These are phyloP conservation scores for Stygiomarasmius scandens DNA, from an alignment of 1,284 basidiomycete species.

Conservation along the genomic window DNA sequence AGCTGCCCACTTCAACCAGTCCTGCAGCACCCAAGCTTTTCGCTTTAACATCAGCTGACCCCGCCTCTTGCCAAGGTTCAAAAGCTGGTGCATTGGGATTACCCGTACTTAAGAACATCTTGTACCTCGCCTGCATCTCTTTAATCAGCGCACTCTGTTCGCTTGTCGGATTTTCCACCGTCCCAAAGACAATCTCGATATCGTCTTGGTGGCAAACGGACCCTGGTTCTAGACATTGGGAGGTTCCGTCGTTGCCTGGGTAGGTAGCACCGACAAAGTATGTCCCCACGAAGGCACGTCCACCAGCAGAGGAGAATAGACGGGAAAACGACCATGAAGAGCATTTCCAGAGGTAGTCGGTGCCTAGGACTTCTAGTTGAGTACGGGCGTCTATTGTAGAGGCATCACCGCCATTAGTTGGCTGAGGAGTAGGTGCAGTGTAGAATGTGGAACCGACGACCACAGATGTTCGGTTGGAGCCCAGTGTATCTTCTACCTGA, in stretches of 20 bases:
- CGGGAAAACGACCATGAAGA: constrained; percentile 70
- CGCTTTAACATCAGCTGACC: constrained; percentile 50
- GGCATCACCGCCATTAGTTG: constrained; percentile 26
- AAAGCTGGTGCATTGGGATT: constrained; percentile 54
- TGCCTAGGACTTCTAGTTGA: constrained; percentile 62
- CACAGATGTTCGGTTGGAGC: constrained; percentile 44
- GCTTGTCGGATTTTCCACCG: constrained; percentile 55
- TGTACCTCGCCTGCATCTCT: constrained; percentile 72
- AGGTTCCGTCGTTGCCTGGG: constrained; percentile 59
- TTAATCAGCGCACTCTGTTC: constrained; percentile 58
- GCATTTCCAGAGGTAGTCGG: constrained; percentile 75
- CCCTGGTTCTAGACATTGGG: constrained; percentile 52
- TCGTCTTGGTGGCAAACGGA: constrained; percentile 76
- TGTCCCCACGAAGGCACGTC: constrained; percentile 68
- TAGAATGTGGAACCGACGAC: constrained; percentile 58
- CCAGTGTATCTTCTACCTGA: constrained; percentile 51
- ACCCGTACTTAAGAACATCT: constrained; percentile 62
- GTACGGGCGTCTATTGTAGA: constrained; percentile 49
- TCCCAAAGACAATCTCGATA: constrained; percentile 77
- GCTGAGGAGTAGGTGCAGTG: constrained; percentile 32
- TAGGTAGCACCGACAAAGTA: constrained; percentile 72
- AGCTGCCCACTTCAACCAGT: constrained; percentile 55
- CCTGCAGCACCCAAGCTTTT: constrained; percentile 59
- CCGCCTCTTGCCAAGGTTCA: constrained; percentile 54
- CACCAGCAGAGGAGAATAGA: constrained; percentile 65